Conservation (phyloP, 495 filamentous ascomycete genomes). For the Corynascus novoguineensis region DNA sequence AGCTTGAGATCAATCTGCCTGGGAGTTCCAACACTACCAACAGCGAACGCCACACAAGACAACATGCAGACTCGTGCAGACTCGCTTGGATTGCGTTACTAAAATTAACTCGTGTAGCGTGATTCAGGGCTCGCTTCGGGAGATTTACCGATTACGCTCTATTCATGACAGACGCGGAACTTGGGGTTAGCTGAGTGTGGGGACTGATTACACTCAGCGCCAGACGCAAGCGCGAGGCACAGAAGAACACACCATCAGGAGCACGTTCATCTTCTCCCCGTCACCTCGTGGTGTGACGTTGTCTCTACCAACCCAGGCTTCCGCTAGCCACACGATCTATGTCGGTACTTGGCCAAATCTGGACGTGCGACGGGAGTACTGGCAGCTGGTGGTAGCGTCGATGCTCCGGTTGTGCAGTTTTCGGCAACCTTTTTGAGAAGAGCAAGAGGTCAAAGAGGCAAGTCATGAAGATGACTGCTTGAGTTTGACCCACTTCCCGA, state of each 20-base stretch:
- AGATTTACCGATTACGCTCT: constrained; percentile 11
- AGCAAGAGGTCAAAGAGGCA: not conserved
- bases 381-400: constrained; percentile 11
- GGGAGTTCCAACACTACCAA: not conserved
- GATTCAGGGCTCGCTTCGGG: constrained; percentile 7
- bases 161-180: not conserved
- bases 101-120: constrained; percentile 3
- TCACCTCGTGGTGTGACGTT: not conserved
- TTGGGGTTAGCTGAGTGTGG: constrained; percentile 6
- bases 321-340: not conserved
- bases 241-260: not conserved
- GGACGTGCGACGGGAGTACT: constrained; percentile 1
- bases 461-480: not conserved
- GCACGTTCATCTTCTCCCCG: not conserved
- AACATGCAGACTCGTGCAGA: not conserved
- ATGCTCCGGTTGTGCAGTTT: constrained; percentile 7
- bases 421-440: not conserved
- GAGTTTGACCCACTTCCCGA: not conserved
- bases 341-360: constrained; percentile 16
- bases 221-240: constrained; percentile 10
- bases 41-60: not conserved
- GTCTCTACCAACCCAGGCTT: not conserved
- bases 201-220: constrained; percentile 1
- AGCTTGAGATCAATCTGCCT: no score
- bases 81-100: not conserved